Base-by-base conservation (phyloP, 2,329 filamentous ascomycete species). In the Pseudogymnoascus sp. region DNA sequence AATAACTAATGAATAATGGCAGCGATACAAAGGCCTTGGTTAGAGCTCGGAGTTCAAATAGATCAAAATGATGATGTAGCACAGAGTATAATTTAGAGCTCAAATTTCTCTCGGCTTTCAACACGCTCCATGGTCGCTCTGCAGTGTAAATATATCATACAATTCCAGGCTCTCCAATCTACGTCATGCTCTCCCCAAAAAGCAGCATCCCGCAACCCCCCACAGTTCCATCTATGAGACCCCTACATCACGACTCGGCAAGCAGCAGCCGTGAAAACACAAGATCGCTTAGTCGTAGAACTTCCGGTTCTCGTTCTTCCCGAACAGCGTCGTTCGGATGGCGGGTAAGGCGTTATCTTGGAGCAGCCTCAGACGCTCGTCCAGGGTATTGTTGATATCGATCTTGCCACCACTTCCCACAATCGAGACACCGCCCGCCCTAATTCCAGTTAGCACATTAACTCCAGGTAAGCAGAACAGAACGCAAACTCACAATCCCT, bases 371-470 rank as follows among this genome's bases (percentile, higher is more conserved):
- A 99, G 80, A 67, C 94, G 87, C 73, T 96, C 89, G 74, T 97
- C 94, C 68, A 97, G 89, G 61, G 94, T 97, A 80, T 99, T 97
- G 83, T 97, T 92, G 75, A 99, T 93, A 70, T 96, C 91, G 73
- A 99, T 97, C 82, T 93, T 97, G 73, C 94, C 94, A 66, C 81
- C 81, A 67, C 89, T 87, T 66, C 92, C 91, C 61, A 96, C 77
- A 66, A 99, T 85, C 62, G 83, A 74, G 62, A 96, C 81, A 69
- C 94, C 94, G 63, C 94, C 94, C 63, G 91, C 82, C 70, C 94
- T 97, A 67, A 37, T 59, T 7, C 35, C 16, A 32, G n/a, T 66
- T 58, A 66, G 64, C 66, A 59, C 62, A 37, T 18, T 28, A 25
- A 20, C 2, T 60, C 41, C 50, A 34, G 50, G 60, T 7, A 37